phyloP scores from a whole-genome alignment of 148 eudicot species.

The Fagopyrum homotropicum region DNA sequence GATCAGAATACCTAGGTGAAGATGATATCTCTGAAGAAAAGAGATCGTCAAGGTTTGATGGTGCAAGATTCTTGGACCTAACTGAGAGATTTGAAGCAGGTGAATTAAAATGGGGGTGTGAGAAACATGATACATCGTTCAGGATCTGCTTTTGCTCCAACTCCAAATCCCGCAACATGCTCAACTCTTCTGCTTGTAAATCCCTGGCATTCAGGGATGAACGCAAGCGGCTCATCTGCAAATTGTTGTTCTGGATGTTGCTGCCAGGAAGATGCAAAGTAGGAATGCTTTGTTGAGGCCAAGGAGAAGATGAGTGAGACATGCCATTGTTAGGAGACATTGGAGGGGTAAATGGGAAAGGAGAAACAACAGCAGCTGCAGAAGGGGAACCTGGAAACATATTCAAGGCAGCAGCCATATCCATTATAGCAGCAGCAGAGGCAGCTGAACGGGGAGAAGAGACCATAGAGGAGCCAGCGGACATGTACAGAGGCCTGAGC shows the following conservation, averaged over 20 bases:
- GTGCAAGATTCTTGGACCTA: slow-evolving; percentile 28
- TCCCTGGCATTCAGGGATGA: slow-evolving; percentile 41
- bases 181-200: slow-evolving; percentile 23
- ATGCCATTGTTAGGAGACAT: slow-evolving; percentile 41
- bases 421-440: slow-evolving; percentile 47
- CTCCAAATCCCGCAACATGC: slow-evolving; percentile 27
- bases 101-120: slow-evolving; percentile 27
- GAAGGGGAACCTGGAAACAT: slow-evolving; percentile 43
- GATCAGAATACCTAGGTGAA: slow-evolving; percentile 35
- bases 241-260: slow-evolving; percentile 28
- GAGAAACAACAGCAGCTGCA: slow-evolving; percentile 29
- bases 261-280: slow-evolving; percentile 37
- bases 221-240: slow-evolving; percentile 36
- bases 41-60: slow-evolving; percentile 43
- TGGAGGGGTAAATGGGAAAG: slow-evolving; percentile 30
- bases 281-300: slow-evolving; percentile 42
- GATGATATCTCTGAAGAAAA: slow-evolving; percentile 40
- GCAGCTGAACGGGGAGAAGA: slow-evolving; percentile 42
- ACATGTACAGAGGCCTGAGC: slow-evolving; percentile 38
- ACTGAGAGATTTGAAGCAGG: slow-evolving; percentile 21
- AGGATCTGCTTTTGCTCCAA: slow-evolving; percentile 29
- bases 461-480: slow-evolving; percentile 47
- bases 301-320: slow-evolving; percentile 23
- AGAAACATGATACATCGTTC: slow-evolving; percentile 27
- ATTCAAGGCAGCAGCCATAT: slow-evolving; percentile 44